Percentiles rank a stretch among this genome's conserved stretches.
phyloP scores from a whole-genome alignment of 345 rosid species.

The Murraya koenigii region DNA sequence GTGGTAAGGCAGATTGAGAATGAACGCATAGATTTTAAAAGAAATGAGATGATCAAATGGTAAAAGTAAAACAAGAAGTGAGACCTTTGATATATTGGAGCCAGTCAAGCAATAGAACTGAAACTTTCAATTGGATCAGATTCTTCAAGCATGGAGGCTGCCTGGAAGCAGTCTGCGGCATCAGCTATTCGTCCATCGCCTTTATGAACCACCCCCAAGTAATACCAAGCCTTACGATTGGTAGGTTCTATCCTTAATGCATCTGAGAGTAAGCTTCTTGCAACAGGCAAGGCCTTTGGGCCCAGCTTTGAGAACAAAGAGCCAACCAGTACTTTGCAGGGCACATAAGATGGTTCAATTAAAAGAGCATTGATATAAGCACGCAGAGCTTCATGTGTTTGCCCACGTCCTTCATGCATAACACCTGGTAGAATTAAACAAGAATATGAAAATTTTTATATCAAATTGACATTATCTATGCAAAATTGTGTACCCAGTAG shows the following conservation, averaged over 20 bases:
- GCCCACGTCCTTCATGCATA: slow-evolving; percentile 67
- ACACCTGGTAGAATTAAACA: slow-evolving; percentile 43
- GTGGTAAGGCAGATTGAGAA: background rate
- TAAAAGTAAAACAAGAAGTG: background rate
- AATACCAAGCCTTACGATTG: slow-evolving; percentile 79
- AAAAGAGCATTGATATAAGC: slow-evolving; percentile 56
- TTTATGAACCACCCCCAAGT: slow-evolving; percentile 77
- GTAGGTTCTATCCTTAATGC: slow-evolving; percentile 89
- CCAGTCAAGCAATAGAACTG: slow-evolving; percentile 49
- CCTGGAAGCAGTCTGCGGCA: slow-evolving; percentile 89
- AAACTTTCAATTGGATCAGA: slow-evolving; percentile 89
- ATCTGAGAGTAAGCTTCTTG: slow-evolving; percentile 81
- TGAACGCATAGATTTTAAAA: background rate
- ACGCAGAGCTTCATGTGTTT: slow-evolving; percentile 49
- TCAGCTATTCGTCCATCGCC: slow-evolving; percentile 83
- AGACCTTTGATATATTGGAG: slow-evolving; percentile 18
- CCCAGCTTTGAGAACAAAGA: slow-evolving; percentile 56
- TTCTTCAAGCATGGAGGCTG: slow-evolving; percentile 93
- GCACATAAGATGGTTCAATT: slow-evolving; percentile 60
- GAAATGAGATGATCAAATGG: background rate
- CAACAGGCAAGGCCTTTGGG: slow-evolving; percentile 60
- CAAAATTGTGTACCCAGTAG: background rate
- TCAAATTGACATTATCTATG: background rate
- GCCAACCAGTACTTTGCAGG: slow-evolving; percentile 63
- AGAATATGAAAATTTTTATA: slow-evolving; percentile 4